Conservation (phyloP, 805 yeast genomes). For the Pichia heedii region DNA sequence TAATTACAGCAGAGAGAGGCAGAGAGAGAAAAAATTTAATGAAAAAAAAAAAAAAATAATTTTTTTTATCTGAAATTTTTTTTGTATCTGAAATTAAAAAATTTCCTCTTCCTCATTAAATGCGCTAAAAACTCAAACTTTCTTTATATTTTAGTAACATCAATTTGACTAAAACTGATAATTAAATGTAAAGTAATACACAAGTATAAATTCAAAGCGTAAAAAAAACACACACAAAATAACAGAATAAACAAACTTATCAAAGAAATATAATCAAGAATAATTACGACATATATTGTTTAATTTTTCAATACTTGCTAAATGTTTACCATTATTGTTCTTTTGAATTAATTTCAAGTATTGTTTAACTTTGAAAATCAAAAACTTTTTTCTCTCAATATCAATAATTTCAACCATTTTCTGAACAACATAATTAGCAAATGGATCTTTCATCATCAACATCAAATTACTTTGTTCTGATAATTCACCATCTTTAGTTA, state of each 20-base stretch:
- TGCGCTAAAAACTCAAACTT: background rate
- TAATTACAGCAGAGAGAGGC: too few species aligned
- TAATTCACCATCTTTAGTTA: constrained; percentile 33
- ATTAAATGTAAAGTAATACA: too few species aligned
- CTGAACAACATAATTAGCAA: constrained; percentile 95
- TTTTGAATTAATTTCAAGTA: constrained; percentile 68
- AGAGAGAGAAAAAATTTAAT: too few species aligned
- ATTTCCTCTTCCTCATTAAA: too few species aligned
- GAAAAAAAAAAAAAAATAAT: too few species aligned
- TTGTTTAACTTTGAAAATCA: constrained; percentile 70
- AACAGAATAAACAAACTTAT: too few species aligned
- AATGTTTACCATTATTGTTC: constrained; percentile 68
- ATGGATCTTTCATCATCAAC: constrained; percentile 95
- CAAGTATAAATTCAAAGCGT: too few species aligned
- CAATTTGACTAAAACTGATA: too few species aligned
- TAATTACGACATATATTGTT: constrained; percentile 44
- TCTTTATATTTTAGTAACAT: too few species aligned
- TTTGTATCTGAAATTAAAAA: too few species aligned
- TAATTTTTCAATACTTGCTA: constrained; percentile 74
- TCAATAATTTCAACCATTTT: constrained; percentile 78
- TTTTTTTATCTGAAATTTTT: too few species aligned
- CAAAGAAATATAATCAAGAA: constrained; percentile 9
- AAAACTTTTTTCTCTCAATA: constrained; percentile 55
- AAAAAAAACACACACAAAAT: too few species aligned
- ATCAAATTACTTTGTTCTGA: constrained; percentile 66